These are phyloP conservation scores for Boletus sp. DNA, from an alignment of 768 basidiomycete genomes.

Conservation along the genomic window DNA sequence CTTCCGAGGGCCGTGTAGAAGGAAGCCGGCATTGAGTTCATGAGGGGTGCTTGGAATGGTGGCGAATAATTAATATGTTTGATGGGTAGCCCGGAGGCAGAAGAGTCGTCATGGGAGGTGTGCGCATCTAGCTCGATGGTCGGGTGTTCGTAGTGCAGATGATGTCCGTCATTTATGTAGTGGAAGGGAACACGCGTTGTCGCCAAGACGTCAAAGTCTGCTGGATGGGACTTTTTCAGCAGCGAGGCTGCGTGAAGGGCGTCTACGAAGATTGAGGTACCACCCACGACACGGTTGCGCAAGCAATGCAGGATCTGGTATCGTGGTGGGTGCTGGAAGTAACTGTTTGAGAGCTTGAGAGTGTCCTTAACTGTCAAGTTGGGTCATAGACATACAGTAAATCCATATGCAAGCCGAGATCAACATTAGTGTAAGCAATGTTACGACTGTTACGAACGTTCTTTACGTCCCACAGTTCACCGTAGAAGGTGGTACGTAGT, in stretches of 20 bases:
- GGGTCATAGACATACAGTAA: slow-evolving; percentile 60
- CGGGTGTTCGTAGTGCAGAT: slow-evolving; percentile 67
- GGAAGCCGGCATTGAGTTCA: slow-evolving; percentile 41
- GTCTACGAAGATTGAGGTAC: slow-evolving; percentile 85
- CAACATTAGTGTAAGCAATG: slow-evolving; percentile 91
- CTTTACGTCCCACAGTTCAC: slow-evolving; percentile 83
- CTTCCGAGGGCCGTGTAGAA: slow-evolving; percentile 61
- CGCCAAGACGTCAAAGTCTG: slow-evolving; percentile 56
- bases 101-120: slow-evolving; percentile 6
- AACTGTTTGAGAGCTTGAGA: slow-evolving; percentile 44
- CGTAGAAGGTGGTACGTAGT: slow-evolving; percentile 86
- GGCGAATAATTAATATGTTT: slow-evolving; percentile 86
- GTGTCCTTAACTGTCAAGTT: neutral
- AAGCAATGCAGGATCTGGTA: slow-evolving; percentile 93
- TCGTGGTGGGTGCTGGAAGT: slow-evolving; percentile 87
- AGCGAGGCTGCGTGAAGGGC: slow-evolving; percentile 58
- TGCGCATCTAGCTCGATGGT: slow-evolving; percentile 61
- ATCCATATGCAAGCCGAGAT: slow-evolving; percentile 90
- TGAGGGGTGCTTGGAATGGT: slow-evolving; percentile 88
- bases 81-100: slow-evolving; percentile 34
- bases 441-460: slow-evolving; percentile 73
- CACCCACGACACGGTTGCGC: slow-evolving; percentile 79
- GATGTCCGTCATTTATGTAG: slow-evolving; percentile 88
- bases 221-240: slow-evolving; percentile 45
- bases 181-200: slow-evolving; percentile 76